phyloP scores from a whole-genome alignment of 441 rosid genomes.

The Jatropha podagrica region DNA sequence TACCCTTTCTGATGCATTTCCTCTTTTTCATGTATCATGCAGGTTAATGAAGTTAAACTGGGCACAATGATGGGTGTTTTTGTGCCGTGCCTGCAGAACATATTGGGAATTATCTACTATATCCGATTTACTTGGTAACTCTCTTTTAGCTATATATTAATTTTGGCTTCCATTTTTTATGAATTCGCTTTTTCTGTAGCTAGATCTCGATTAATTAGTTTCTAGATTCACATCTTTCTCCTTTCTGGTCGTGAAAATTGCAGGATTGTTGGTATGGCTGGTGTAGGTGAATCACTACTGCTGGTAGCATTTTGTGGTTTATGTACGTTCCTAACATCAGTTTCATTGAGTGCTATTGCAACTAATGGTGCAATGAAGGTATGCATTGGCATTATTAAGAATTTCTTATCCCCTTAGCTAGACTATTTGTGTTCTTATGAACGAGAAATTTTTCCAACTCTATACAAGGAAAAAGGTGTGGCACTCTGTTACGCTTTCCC shows the following conservation, averaged over 20 bases:
- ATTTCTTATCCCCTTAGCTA: background rate
- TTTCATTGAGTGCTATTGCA: conserved; percentile 99
- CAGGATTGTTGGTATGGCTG: conserved; percentile 99
- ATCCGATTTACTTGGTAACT: conserved; percentile 96
- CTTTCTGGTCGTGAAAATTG: conserved; percentile 26
- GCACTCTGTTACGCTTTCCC: background rate
- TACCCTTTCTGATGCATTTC: conserved; percentile 27
- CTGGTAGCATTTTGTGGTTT: conserved; percentile 87
- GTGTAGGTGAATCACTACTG: conserved; percentile 77
- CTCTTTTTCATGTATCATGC: conserved; percentile 39
- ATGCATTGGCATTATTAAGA: background rate
- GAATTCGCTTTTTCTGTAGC: background rate
- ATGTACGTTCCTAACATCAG: conserved; percentile 92
- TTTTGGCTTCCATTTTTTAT: conserved; percentile 11
- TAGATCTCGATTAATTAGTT: background rate
- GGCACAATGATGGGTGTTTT: conserved; percentile 99
- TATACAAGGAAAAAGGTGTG: background rate
- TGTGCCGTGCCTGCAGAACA: conserved; percentile 96
- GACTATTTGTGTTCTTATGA: background rate
- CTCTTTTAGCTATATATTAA: conserved; percentile 4
- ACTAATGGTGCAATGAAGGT: conserved; percentile 99
- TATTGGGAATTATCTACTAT: conserved; percentile 96
- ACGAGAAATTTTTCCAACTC: background rate
- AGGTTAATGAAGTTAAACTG: conserved; percentile 73
- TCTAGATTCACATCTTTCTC: background rate